A percentile compares a stretch with the other conserved stretches of the same genome.
phyloP scores from a whole-genome alignment of 2,329 filamentous ascomycete species.

The Lachnellula cervina region DNA sequence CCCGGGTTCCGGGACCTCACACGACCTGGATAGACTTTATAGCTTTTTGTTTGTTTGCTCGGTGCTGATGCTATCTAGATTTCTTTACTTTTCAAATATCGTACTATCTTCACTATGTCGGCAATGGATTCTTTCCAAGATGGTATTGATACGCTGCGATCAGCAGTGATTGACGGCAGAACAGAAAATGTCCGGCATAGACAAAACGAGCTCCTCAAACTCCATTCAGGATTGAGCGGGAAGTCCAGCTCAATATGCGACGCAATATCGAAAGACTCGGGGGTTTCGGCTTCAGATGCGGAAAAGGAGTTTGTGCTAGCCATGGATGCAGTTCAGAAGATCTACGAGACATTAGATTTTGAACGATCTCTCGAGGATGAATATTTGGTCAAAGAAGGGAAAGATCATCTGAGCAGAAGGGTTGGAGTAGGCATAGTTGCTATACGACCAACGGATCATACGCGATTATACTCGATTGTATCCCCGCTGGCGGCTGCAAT shows the following conservation, averaged over 20 bases:
- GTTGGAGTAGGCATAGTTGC: slow-evolving; percentile 40
- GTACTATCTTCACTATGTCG: background rate
- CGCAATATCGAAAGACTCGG: slow-evolving; percentile 38
- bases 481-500: slow-evolving; percentile 42
- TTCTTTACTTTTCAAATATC: background rate
- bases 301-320: slow-evolving; percentile 39
- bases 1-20: background rate
- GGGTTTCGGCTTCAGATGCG: slow-evolving; percentile 34
- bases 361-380: slow-evolving; percentile 36
- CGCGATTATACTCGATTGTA: slow-evolving; percentile 43
- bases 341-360: slow-evolving; percentile 37
- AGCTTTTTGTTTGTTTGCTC: background rate
- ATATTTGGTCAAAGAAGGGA: slow-evolving; percentile 38
- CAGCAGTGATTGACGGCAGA: slow-evolving; percentile 39
- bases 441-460: slow-evolving; percentile 44
- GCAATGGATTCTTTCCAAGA: background rate
- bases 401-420: slow-evolving; percentile 33
- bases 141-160: slow-evolving; percentile 23
- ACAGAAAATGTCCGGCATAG: slow-evolving; percentile 42
- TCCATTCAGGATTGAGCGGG: slow-evolving; percentile 37
- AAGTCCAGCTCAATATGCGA: slow-evolving; percentile 34
- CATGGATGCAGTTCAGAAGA: slow-evolving; percentile 35
- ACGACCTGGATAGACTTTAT: background rate
- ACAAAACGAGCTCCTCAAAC: slow-evolving; percentile 40
- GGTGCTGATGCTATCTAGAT: no score